These are phyloP conservation scores for Atkinsonella texensis DNA, from an alignment of 2,329 filamentous ascomycete species.

Conservation along the genomic window DNA sequence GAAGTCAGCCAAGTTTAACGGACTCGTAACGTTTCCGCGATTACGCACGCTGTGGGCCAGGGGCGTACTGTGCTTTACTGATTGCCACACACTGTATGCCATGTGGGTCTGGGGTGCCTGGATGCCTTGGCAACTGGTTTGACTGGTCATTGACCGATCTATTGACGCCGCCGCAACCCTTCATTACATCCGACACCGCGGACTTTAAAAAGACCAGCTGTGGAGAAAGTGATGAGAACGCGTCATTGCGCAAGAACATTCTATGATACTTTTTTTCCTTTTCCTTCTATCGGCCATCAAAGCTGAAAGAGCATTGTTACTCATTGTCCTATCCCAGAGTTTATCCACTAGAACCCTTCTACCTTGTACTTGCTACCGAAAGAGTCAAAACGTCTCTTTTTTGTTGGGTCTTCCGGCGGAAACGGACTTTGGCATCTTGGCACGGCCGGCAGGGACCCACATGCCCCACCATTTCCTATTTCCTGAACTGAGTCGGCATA, in stretches of 20 bases:
- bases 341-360: no score
- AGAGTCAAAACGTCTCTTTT: no score
- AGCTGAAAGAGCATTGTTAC: background rate
- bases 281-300: no score
- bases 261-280: no score
- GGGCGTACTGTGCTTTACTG: background rate
- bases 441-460: background rate
- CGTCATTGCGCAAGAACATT: no score
- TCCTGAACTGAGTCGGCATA: background rate
- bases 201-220: background rate
- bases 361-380: no score
- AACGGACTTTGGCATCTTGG: background rate
- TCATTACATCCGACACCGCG: background rate
- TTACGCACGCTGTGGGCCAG: background rate
- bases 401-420: background rate
- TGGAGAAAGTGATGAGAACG: no score
- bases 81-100: background rate
- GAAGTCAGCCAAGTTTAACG: background rate
- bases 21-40: background rate
- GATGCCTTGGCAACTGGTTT: background rate
- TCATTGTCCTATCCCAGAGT: background rate
- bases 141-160: no score
- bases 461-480: background rate
- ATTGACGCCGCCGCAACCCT: no score
- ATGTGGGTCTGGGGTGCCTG: background rate